Percentiles rank a stretch among this genome's conserved stretches.
Conservation (phyloP, 208 protist species). For the Crithidia sp. region DNA sequence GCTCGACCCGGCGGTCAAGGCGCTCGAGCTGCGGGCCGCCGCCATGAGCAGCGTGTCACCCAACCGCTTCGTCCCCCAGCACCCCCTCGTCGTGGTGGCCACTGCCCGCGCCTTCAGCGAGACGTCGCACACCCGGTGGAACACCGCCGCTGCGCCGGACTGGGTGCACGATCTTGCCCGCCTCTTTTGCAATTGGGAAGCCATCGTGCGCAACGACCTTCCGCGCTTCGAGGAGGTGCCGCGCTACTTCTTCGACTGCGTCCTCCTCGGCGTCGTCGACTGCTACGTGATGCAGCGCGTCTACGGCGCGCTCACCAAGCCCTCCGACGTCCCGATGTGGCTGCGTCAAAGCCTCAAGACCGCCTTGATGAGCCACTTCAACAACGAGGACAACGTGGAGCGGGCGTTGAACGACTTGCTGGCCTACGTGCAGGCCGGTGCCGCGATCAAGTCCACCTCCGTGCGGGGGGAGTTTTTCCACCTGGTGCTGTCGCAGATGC, state of each 20-base stretch:
- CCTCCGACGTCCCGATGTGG: conserved; percentile 49
- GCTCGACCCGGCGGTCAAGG: conserved; percentile 68
- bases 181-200: conserved; percentile 90
- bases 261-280: conserved; percentile 74
- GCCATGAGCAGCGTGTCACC: too few relatives aligned
- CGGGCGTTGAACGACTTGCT: conserved; percentile 69
- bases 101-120: conserved; percentile 62
- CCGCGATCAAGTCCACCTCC: conserved; percentile 9
- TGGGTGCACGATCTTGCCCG: conserved; percentile 87
- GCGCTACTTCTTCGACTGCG: conserved; percentile 82
- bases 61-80: background rate
- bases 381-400: conserved; percentile 71
- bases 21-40: conserved; percentile 41
- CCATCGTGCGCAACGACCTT: conserved; percentile 82
- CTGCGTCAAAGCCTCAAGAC: conserved; percentile 52
- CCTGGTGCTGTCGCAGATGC: conserved; percentile 85
- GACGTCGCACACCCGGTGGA: conserved; percentile 43
- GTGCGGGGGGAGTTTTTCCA: conserved; percentile 78
- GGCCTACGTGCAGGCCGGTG: conserved; percentile 67
- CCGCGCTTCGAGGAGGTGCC: conserved; percentile 78
- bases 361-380: conserved; percentile 69
- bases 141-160: conserved; percentile 51
- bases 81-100: conserved; percentile 36
- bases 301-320: conserved; percentile 55
- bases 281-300: conserved; percentile 67